Evolutionary conservation across 768 basidiomycete species (phyloP), one percentile per base, ranked within the genome.

Genomic region (Candolleomyces aberdarensis): DNA sequence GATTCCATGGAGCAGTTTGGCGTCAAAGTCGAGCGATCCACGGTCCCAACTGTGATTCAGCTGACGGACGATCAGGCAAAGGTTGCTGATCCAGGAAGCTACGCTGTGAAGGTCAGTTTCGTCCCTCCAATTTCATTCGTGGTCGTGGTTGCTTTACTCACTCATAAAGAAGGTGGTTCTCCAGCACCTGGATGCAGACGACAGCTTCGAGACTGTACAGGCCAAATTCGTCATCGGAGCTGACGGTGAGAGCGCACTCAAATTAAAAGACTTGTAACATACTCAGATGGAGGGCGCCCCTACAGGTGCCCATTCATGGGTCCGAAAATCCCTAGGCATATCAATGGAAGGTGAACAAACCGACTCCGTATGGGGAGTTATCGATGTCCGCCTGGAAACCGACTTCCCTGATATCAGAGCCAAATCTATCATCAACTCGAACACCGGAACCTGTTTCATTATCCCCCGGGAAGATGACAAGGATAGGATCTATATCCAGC

Each of bases 311-410:
- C 91, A 92, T 72, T 92, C 89, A 11, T 92, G 91, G 89, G 88
- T 93, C 22, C 82, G 92, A 26, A 91, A 89, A 61, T 59, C 73
- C 0, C 75, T 91, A 9, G 77, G 78, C 9, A 86, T 93, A 55
- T 67, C 74, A 4, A 88, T 93, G 89, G 84, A 91, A 61, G 92
- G 92, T 6, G 89, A 92, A 69, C 86, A 90, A 62, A 80, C 77
- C 74, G 86, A 92, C 57, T 88, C 83, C 60, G 79, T 93, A 19
- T 94, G 92, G 92, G 92, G 92, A 3, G 92, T 94, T 3, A 73
- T 92, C 19, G 92, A 92, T 71, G 76, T 84, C 54, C 66, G 83
- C 26, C 87, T 87, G 0, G 80, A 85, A n/a, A 91, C 89, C 1
- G 76, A 91, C 67, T 90, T 92, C 62, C 91, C 91, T 0, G 89